A percentile compares a stretch with the other conserved stretches of the same genome.
phyloP scores from a whole-genome alignment of 2,329 filamentous ascomycete species.

The Magnaporthiopsis rhizophila region DNA sequence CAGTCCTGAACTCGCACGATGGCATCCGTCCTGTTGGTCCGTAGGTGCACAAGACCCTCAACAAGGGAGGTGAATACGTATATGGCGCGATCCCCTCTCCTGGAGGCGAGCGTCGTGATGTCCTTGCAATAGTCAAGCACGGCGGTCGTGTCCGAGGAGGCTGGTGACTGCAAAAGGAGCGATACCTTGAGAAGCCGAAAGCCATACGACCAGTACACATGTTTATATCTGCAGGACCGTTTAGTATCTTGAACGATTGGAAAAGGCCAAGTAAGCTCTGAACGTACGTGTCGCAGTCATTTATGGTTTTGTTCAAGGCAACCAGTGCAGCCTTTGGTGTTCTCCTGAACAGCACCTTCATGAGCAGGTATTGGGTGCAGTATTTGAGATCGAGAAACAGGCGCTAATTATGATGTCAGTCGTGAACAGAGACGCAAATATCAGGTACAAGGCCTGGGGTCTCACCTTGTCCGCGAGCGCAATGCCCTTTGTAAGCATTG shows the following conservation, averaged over 20 bases:
- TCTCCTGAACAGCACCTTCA: conserved; percentile 61
- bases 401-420: conserved; percentile 28
- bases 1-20: conserved; percentile 65
- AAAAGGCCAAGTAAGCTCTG: conserved; percentile 5
- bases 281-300: conserved; percentile 56
- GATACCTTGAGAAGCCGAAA: conserved; percentile 68
- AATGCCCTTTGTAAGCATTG: conserved; percentile 62
- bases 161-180: conserved; percentile 55
- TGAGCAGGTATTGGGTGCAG: conserved; percentile 65
- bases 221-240: conserved; percentile 44
- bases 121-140: conserved; percentile 62
- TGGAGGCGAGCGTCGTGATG: conserved; percentile 51
- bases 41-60: conserved; percentile 62
- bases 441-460: background rate
- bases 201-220: conserved; percentile 67
- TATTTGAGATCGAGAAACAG: conserved; percentile 63
- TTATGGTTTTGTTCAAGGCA: conserved; percentile 59
- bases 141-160: conserved; percentile 47
- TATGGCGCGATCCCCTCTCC: conserved; percentile 54
- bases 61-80: conserved; percentile 58
- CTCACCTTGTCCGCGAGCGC: conserved; percentile 57
- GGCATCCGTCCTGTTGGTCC: conserved; percentile 54
- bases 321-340: conserved; percentile 68
- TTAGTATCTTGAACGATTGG: conserved; percentile 12
- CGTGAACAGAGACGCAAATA: background rate